phyloP scores from a whole-genome alignment of 805 yeast species.

The Saturnispora kantuleensis region DNA sequence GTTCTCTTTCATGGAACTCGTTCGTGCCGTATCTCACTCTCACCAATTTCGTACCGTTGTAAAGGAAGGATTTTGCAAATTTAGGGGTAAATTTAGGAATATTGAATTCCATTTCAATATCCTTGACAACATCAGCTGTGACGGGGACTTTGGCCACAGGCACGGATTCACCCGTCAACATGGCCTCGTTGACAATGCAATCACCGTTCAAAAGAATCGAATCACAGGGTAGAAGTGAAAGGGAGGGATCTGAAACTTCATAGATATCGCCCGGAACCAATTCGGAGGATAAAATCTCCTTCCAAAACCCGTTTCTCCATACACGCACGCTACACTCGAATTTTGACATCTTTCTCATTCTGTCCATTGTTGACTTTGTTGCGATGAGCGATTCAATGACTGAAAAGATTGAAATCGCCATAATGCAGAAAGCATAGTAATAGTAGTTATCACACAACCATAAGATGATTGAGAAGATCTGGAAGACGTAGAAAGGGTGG shows the following conservation, averaged over 20 bases:
- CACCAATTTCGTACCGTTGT: constrained; percentile 82
- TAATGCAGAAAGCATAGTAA: constrained; percentile 89
- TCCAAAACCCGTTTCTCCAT: constrained; percentile 91
- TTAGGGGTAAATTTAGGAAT: constrained; percentile 47
- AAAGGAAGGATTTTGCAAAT: constrained; percentile 69
- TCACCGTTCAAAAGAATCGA: constrained; percentile 82
- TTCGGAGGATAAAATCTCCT: constrained; percentile 60
- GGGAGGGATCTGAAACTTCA: constrained; percentile 81
- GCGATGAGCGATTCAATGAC: constrained; percentile 77
- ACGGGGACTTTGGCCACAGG: constrained; percentile 83
- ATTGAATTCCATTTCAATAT: constrained; percentile 45
- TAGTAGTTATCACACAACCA: constrained; percentile 92
- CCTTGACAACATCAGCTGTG: constrained; percentile 46
- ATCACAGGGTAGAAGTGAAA: constrained; percentile 76
- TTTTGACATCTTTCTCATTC: constrained; percentile 64
- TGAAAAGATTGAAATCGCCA: constrained; percentile 74
- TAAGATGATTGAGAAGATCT: constrained; percentile 78
- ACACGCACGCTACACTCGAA: constrained; percentile 79
- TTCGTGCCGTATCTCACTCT: constrained; percentile 60
- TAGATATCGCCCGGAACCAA: constrained; percentile 94
- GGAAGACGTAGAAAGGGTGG: constrained; percentile 94
- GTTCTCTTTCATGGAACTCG: constrained; percentile 55
- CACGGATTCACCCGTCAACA: constrained; percentile 97
- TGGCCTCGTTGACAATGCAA: constrained; percentile 93
- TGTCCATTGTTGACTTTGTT: constrained; percentile 62